Evolutionary conservation across 495 filamentous ascomycete genomes (phyloP).

Genomic region (Podospora pseudoanserina): DNA sequence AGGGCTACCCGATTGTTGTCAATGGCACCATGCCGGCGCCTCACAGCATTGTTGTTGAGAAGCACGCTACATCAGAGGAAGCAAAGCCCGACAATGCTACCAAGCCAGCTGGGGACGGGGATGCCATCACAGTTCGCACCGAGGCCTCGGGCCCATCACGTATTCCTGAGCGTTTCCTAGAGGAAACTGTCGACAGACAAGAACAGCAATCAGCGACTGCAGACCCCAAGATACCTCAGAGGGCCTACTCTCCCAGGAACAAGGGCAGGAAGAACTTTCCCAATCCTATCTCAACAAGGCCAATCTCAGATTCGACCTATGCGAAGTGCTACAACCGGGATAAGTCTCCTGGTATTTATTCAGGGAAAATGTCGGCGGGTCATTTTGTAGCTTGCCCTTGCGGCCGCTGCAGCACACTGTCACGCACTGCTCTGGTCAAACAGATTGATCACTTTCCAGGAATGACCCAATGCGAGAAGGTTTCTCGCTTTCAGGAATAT

Average conservation of each 20-base stretch:
- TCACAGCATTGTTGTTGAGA: not conserved
- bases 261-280: not conserved
- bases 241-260: not conserved
- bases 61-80: not conserved
- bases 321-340: not conserved
- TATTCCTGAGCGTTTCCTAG: not conserved
- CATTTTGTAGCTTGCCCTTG: not conserved
- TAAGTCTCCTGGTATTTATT: not conserved
- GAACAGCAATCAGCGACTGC: not conserved
- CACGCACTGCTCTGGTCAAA: not conserved
- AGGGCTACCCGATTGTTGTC: not conserved
- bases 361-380: not conserved
- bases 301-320: not conserved
- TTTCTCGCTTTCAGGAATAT: not conserved
- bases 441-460: not conserved
- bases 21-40: not conserved
- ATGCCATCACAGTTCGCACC: not conserved
- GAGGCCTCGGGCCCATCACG: constrained; percentile 11
- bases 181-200: not conserved
- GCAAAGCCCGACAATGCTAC: constrained; percentile 6
- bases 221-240: not conserved
- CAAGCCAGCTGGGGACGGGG: constrained; percentile 2
- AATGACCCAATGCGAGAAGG: not conserved
- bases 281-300: not conserved
- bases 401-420: not conserved